Base-by-base conservation (phyloP, 2,329 filamentous ascomycete species). In the Leptodontidium sp. region DNA sequence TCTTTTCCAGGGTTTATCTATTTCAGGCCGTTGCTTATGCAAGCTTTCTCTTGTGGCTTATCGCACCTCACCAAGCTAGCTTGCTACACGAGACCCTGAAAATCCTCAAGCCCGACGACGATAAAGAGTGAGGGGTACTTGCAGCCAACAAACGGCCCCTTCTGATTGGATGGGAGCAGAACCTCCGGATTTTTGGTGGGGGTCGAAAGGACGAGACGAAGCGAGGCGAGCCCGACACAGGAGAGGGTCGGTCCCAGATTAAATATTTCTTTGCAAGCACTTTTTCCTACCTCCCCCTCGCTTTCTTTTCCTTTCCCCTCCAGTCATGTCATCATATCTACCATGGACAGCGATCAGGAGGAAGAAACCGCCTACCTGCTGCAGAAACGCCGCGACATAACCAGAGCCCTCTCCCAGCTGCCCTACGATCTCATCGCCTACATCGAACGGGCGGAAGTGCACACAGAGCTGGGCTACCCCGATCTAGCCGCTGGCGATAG, bases 401-500 rank as follows among this genome's bases (percentile, higher is more conserved):
- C 90, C 0, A 80, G 88, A 17, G 80, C 82, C 0, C 81, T 91
- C 21, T 78, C 79, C 11, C 81, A 81, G 8, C 78, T 81, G 4
- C 85, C 88, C 1, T 91, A 90, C 76, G 88, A 91, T 74, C 79
- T 89, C 45, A 83, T 91, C 65, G 82, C 91, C 8, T 91, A 90
- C 72, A 83, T 92, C 66, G 86, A 91, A 71, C 88, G 94, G 40
- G 93, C 93, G 29, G 82, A 87, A 43, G 83, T 91, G 52, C 89
- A 98, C 79, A 86, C 89, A 17, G 83, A 88, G 57, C 85, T 98
- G 58, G 93, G 89, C 47, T 98, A 97, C 79, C 93, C 93, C 0
- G 96, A 99, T 79, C 87, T 99, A 49, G 94, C 94, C 5, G 90
- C 91, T 12, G 93, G 93, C 43, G 94, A 98, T 83, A 93, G 93